A percentile compares a stretch with the other conserved stretches of the same genome.
Evolutionary conservation across 192 early-diverging fungal species (phyloP).

Genomic region (Coemansia sp.): DNA sequence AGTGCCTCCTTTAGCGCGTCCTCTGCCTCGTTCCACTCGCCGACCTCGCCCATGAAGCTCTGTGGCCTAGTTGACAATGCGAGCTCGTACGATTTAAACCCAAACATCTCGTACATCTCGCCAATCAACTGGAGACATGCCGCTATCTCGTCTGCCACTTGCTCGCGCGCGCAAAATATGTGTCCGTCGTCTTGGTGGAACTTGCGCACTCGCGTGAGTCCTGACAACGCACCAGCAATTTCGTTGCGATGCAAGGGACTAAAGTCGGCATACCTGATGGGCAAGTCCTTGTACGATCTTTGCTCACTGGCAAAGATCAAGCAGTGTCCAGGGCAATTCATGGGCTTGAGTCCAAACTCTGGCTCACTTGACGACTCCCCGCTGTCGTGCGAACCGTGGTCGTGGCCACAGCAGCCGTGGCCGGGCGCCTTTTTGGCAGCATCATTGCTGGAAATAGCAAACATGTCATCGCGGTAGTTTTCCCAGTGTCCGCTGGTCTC

Average conservation of each 20-base stretch:
- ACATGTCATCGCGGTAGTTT: constrained; percentile 96
- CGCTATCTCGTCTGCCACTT: constrained; percentile 81
- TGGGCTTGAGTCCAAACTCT: constrained; percentile 90
- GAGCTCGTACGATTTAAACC: constrained; percentile 78
- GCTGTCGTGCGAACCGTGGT: constrained; percentile 8
- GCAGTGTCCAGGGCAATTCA: constrained; percentile 99
- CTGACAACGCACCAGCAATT: constrained; percentile 85
- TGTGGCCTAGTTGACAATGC: constrained; percentile 82
- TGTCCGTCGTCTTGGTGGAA: constrained; percentile 99
- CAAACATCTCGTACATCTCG: constrained; percentile 77
- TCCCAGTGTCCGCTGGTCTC: constrained; percentile 95
- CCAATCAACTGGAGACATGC: constrained; percentile 78
- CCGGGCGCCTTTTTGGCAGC: constrained; percentile 1
- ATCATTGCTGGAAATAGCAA: constrained; percentile 52
- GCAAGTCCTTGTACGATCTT: constrained; percentile 87
- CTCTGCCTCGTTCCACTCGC: constrained; percentile 86
- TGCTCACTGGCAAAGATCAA: constrained; percentile 81
- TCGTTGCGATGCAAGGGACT: constrained; percentile 95
- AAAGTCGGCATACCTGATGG: constrained; percentile 90
- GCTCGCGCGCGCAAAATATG: constrained; percentile 87
- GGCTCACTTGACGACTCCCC: constrained; percentile 55
- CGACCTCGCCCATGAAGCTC: constrained; percentile 71
- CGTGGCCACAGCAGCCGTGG: constrained; percentile 44
- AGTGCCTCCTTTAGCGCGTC: constrained; percentile 72
- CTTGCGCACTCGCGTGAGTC: constrained; percentile 88